phyloP scores from a whole-genome alignment of 192 early-diverging fungal species.

The Coemansia sp. region DNA sequence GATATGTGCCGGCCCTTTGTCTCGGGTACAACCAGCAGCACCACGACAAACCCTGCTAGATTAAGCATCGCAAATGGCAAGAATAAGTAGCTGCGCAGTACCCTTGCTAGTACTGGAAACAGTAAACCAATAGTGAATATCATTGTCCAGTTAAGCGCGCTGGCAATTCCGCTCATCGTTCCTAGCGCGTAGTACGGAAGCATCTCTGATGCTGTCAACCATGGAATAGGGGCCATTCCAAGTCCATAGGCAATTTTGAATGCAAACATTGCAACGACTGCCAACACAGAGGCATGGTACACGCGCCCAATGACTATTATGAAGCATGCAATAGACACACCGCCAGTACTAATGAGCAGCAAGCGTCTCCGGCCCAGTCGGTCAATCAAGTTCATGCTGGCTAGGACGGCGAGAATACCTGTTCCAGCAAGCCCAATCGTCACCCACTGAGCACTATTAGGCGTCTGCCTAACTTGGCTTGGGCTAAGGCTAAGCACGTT shows the following conservation, averaged over 20 bases:
- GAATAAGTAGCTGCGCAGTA: conserved; percentile 49
- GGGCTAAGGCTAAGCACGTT: conserved; percentile 57
- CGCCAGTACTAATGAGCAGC: conserved; percentile 63
- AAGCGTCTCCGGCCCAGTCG: conserved; percentile 67
- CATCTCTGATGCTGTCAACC: conserved; percentile 77
- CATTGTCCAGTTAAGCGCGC: conserved; percentile 73
- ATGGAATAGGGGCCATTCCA: conserved; percentile 81
- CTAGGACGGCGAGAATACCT: conserved; percentile 35
- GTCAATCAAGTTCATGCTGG: conserved; percentile 64
- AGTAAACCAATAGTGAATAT: conserved; percentile 61
- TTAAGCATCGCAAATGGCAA: conserved; percentile 68
- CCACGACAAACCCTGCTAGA: conserved; percentile 60
- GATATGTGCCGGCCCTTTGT: conserved; percentile 73
- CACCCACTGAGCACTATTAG: conserved; percentile 48
- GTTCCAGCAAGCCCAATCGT: conserved; percentile 45
- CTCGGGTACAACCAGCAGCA: conserved; percentile 74
- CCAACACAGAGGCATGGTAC: conserved; percentile 40
- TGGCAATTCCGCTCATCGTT: conserved; percentile 67
- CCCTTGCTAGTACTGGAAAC: conserved; percentile 52
- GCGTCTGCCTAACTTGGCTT: conserved; percentile 35
- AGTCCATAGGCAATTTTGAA: conserved; percentile 74
- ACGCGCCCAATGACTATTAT: conserved; percentile 63
- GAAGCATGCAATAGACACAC: conserved; percentile 59
- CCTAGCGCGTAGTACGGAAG: conserved; percentile 75
- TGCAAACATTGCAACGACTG: conserved; percentile 62